These are phyloP conservation scores for Trichoderma hamatum DNA, from an alignment of 2,329 filamentous ascomycete genomes.

Conservation along the genomic window DNA sequence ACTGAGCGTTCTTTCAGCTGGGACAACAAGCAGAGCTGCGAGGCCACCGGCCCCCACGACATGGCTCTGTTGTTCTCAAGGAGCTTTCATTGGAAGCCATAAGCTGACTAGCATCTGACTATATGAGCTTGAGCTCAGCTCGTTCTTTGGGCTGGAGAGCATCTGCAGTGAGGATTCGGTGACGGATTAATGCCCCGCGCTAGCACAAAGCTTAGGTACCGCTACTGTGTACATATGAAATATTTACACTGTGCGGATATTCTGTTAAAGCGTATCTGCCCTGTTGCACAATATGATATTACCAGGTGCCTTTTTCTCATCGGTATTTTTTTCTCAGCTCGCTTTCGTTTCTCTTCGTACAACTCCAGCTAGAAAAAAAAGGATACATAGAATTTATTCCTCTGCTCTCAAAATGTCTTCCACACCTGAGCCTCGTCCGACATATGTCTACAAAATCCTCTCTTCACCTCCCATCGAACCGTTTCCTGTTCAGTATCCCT, in stretches of 20 bases:
- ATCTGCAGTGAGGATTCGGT: background rate
- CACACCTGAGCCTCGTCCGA: slow-evolving; percentile 38
- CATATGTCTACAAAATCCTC: slow-evolving; percentile 64
- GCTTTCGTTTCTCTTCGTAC: background rate
- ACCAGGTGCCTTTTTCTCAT: background rate
- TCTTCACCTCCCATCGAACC: slow-evolving; percentile 55
- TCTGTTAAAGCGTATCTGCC: background rate
- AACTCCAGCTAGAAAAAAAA: background rate
- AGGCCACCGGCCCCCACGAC: slow-evolving; percentile 65
- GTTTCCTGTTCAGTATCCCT: slow-evolving; percentile 57
- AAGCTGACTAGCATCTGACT: background rate
- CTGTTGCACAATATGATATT: background rate
- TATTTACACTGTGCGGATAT: background rate
- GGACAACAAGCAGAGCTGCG: slow-evolving; percentile 66
- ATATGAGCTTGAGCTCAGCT: background rate
- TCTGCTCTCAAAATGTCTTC: slow-evolving; percentile 34
- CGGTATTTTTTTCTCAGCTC: background rate
- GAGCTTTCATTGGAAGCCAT: background rate
- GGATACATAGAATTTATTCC: accelerated
- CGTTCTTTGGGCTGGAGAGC: background rate
- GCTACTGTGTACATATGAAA: background rate
- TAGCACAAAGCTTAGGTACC: background rate
- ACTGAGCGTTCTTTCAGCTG: slow-evolving; percentile 55
- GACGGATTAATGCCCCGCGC: background rate
- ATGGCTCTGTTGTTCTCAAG: slow-evolving; percentile 38